Evolutionary conservation across 352 stramenopile genomes (phyloP).

Genomic region (Phytophthora fragariaefolia): DNA sequence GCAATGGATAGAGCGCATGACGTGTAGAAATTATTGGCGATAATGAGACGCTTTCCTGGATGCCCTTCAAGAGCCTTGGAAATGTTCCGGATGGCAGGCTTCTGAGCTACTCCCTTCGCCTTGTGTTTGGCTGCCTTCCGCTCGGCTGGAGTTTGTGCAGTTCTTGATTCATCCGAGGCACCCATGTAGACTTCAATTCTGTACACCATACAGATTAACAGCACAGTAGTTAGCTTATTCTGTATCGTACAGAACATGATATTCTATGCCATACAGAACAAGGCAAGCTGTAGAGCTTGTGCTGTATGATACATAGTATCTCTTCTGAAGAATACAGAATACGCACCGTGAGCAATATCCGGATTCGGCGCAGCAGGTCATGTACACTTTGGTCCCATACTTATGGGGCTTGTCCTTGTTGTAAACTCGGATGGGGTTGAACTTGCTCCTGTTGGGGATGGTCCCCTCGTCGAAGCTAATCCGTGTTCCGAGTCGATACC

Average conservation of each 20-base stretch:
- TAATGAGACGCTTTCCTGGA: conserved; percentile 5
- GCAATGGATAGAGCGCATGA: not conserved
- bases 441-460: conserved; percentile 16
- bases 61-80: not conserved
- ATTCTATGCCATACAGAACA: too few relatives aligned
- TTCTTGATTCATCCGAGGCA: not conserved
- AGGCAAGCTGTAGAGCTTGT: too few relatives aligned
- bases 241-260: too few relatives aligned
- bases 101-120: not conserved
- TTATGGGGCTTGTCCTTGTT: conserved; percentile 24
- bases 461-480: conserved; percentile 23
- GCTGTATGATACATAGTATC: too few relatives aligned
- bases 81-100: conserved; percentile 17
- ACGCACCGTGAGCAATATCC: too few relatives aligned
- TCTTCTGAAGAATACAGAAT: too few relatives aligned
- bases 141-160: not conserved
- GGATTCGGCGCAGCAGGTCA: conserved; percentile 28
- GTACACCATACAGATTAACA: too few relatives aligned
- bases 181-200: conserved; percentile 20
- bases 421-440: conserved; percentile 23
- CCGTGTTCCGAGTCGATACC: conserved; percentile 3
- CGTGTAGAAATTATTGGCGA: conserved; percentile 18
- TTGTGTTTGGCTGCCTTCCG: not conserved
- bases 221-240: too few relatives aligned
- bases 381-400: conserved; percentile 30